Conservation (phyloP, 2,329 filamentous ascomycete species). For the Hypoxylon sp. region DNA sequence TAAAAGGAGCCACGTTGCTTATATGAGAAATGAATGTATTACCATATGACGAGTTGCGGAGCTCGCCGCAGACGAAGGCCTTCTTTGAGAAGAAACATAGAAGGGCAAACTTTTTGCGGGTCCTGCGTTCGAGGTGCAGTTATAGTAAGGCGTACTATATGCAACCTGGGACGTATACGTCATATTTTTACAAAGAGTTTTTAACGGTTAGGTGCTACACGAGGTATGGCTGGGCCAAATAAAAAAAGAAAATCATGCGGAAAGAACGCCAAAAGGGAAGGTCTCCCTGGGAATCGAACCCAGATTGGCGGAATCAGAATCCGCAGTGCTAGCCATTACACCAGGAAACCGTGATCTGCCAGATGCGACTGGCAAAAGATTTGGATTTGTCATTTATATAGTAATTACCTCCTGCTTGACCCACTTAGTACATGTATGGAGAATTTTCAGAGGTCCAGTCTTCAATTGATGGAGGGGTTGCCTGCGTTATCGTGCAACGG, state of each 20-base stretch:
- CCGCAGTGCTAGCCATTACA: constrained; percentile 45
- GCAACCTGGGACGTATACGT: not conserved
- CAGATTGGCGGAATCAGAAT: constrained; percentile 47
- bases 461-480: constrained; percentile 31
- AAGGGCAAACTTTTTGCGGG: not conserved
- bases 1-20: constrained; percentile 20
- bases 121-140: not conserved
- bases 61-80: not conserved
- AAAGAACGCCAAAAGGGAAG: constrained; percentile 14
- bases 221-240: not conserved
- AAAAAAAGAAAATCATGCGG: not conserved
- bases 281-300: constrained; percentile 46
- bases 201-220: no score
- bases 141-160: not conserved
- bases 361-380: not conserved
- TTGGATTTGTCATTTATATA: not conserved
- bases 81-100: not conserved
- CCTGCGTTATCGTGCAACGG: constrained; percentile 30
- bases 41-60: constrained; percentile 18
- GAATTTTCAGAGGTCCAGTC: no score
- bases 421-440: constrained; percentile 1
- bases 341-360: constrained; percentile 34
- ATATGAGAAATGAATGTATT: not conserved
- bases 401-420: not conserved
- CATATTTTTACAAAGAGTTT: not conserved